A percentile compares a stretch with the other conserved stretches of the same genome.
Conservation (phyloP, 75 land plant genomes). For the Adiantum capillusveneris region DNA sequence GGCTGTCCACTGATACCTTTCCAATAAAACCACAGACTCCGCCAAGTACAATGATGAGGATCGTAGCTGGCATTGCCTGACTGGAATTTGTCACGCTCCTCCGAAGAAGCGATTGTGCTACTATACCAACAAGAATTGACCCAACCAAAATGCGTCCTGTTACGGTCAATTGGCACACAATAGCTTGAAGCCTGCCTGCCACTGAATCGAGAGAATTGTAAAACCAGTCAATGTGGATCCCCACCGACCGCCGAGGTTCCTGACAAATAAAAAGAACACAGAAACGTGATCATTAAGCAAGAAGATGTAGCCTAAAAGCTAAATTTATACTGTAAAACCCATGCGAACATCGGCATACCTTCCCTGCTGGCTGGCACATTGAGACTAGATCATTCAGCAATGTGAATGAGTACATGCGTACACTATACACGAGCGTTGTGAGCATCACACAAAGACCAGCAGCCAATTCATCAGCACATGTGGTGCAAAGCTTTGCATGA, state of each 20-base stretch:
- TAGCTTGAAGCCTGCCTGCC: slow-evolving; percentile 25
- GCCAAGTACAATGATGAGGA: slow-evolving; percentile 57
- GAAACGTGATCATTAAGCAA: too few relatives aligned
- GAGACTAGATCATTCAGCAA: slow-evolving; percentile 44
- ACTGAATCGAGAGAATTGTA: slow-evolving; percentile 48
- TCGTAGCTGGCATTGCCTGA: slow-evolving; percentile 70
- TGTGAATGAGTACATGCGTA: slow-evolving; percentile 48
- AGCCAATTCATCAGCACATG: slow-evolving; percentile 69
- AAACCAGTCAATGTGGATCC: slow-evolving; percentile 52
- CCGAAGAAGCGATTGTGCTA: slow-evolving; percentile 51
- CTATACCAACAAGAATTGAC: slow-evolving; percentile 42
- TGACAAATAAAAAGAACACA: not conserved
- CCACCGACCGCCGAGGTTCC: slow-evolving; percentile 21
- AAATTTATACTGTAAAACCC: too few relatives aligned
- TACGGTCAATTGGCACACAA: slow-evolving; percentile 51
- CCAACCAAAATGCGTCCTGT: slow-evolving; percentile 59
- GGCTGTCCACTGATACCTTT: slow-evolving; percentile 66
- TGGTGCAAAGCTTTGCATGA: slow-evolving; percentile 44
- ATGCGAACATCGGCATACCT: too few relatives aligned
- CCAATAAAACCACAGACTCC: slow-evolving; percentile 64
- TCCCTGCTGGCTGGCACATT: slow-evolving; percentile 28
- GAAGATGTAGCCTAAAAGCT: too few relatives aligned
- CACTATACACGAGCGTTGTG: slow-evolving; percentile 46
- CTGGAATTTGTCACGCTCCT: slow-evolving; percentile 38
- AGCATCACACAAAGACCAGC: slow-evolving; percentile 74